Base-by-base conservation (phyloP, 148 eudicot species). In the Vaccinium myrtillus region DNA sequence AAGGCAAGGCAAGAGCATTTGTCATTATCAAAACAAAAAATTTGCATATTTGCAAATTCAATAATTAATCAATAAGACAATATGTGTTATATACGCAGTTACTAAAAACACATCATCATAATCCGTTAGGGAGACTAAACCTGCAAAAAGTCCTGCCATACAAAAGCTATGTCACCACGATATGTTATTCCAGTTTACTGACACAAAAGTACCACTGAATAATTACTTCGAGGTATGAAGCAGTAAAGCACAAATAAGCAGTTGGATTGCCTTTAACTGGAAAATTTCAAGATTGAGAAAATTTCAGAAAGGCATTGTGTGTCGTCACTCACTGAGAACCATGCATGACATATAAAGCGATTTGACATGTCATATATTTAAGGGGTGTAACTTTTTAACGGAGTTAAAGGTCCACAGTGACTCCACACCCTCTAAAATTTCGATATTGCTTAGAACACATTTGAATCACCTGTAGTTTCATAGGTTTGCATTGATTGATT, bases 1-100 rank as follows among this genome's bases (percentile, higher is more conserved):
- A 67, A 69, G 73, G 73, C 71, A 67, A 81, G 70, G 51, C 49
- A 77, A 84, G 81, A 49, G 19, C 43, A 50, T 14, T 46, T 12
- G 25, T 65, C 55, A 77, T 32, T 18, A 51, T 77, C 4, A 77
- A 86, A 6, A 27, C 36, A 36, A 54, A 0, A 67, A 23, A 39
- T 6, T 3, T 13, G 16, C 27, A 51, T 53, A 50, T 23, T 75
- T 51, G 32, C 11, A 55, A 51, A 16, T 9, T 36, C 56, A 27
- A 21, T 51, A 15, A 51, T 50, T 23, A 82, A 59, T 58, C 83
- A 81, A 23, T 15, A 82, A 13, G 30, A 82, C 23, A 16, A 81
- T 23, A 32, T 75, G 75, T 19, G 12, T 36, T 58, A 58, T 80
- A 15, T 80, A 19, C 0, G 13, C 30, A 63, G 43, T 81, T 65